Conservation (phyloP, 2,329 filamentous ascomycete species). For the Fusarium staphyleae region DNA sequence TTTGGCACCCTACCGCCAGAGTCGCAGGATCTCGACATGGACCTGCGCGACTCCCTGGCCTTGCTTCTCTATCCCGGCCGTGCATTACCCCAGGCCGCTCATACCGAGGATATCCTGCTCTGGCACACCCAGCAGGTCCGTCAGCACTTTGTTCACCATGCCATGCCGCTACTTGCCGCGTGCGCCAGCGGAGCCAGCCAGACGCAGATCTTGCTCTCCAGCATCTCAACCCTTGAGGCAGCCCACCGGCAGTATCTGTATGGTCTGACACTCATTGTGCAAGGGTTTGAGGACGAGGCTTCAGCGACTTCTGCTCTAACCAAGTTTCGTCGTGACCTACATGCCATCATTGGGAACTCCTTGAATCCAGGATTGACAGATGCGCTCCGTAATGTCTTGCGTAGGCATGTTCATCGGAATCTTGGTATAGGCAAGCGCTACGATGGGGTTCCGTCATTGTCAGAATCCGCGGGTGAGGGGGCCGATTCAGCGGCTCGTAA, state of each 20-base stretch:
- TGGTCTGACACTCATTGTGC: conserved; percentile 59
- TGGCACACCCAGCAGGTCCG: conserved; percentile 70
- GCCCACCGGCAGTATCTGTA: conserved; percentile 65
- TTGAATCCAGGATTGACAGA: conserved; percentile 60
- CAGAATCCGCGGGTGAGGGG: conserved; percentile 35
- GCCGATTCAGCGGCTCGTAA: conserved; percentile 52
- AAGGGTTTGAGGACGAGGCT: conserved; percentile 52
- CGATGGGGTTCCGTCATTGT: conserved; percentile 13
- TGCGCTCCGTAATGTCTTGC: conserved; percentile 63
- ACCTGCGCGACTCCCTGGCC: conserved; percentile 61
- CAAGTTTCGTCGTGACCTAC: conserved; percentile 67
- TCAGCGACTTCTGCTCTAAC: conserved; percentile 49
- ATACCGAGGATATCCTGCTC: conserved; percentile 62
- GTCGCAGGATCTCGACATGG: conserved; percentile 51
- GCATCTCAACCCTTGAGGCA: conserved; percentile 65
- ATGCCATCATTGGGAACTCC: conserved; percentile 71
- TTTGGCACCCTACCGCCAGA: conserved; percentile 57
- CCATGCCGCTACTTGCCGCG: conserved; percentile 61
- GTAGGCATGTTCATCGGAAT: conserved; percentile 58
- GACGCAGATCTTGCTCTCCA: conserved; percentile 57
- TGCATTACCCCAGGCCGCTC: conserved; percentile 56
- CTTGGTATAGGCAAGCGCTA: conserved; percentile 47
- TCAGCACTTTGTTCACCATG: conserved; percentile 66
- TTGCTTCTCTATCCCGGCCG: conserved; percentile 58
- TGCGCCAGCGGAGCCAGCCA: conserved; percentile 54